Conservation (phyloP, 2,329 filamentous ascomycete genomes). For the Paraconiothyrium sp. region DNA sequence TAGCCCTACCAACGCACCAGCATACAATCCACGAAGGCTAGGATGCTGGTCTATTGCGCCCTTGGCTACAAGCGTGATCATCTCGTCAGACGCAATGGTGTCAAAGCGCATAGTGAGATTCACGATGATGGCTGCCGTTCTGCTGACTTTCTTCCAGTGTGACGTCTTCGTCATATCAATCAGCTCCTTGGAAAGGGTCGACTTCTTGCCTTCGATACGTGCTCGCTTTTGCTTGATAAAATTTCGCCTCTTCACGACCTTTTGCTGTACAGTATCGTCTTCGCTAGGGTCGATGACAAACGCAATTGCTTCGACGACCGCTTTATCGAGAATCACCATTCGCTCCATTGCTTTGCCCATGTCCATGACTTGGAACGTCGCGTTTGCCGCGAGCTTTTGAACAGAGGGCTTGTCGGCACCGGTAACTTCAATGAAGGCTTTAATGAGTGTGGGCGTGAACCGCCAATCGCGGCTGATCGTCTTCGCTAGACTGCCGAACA, state of each 20-base stretch:
- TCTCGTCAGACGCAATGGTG: slow-evolving; percentile 79
- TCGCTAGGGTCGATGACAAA: slow-evolving; percentile 46
- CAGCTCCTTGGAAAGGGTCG: slow-evolving; percentile 80
- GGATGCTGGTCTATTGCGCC: slow-evolving; percentile 93
- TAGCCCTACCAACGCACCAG: slow-evolving; percentile 76
- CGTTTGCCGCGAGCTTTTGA: slow-evolving; percentile 83
- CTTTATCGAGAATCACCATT: slow-evolving; percentile 81
- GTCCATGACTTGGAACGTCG: slow-evolving; percentile 86
- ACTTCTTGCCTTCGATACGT: slow-evolving; percentile 85
- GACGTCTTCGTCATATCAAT: slow-evolving; percentile 78
- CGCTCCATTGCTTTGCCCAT: slow-evolving; percentile 89
- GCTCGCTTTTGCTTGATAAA: slow-evolving; percentile 79
- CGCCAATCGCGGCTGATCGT: slow-evolving; percentile 93
- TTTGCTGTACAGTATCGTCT: slow-evolving; percentile 65
- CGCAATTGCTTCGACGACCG: slow-evolving; percentile 72
- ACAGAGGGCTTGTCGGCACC: slow-evolving; percentile 94
- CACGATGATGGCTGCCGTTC: slow-evolving; percentile 88
- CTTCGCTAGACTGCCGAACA: slow-evolving; percentile 88
- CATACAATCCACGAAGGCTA: slow-evolving; percentile 81
- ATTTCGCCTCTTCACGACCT: slow-evolving; percentile 73
- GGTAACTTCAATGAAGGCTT: slow-evolving; percentile 87
- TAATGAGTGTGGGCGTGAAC: slow-evolving; percentile 89
- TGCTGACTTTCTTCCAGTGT: slow-evolving; percentile 95
- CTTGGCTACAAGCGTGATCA: slow-evolving; percentile 82
- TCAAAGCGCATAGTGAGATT: slow-evolving; percentile 94